phyloP scores from a whole-genome alignment of 1,284 basidiomycete genomes.

The Neotropicomus parvogracilis region DNA sequence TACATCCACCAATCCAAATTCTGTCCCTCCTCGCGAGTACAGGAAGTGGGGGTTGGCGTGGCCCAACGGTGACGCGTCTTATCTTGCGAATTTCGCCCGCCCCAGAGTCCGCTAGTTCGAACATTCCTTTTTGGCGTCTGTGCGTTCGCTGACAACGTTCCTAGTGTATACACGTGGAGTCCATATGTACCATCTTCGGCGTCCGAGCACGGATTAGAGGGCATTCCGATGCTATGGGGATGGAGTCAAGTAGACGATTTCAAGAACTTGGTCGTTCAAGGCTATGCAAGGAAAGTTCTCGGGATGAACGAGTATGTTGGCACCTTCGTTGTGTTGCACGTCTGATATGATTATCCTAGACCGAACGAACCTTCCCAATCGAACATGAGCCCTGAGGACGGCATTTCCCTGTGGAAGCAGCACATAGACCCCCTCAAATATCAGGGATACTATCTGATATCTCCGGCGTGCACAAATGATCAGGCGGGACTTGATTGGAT shows the following conservation, averaged over 20 bases:
- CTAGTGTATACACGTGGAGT: constrained; percentile 30
- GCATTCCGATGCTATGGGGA: constrained; percentile 60
- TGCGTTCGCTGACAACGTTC: constrained; percentile 6
- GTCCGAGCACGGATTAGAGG: constrained; percentile 35
- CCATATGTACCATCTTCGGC: constrained; percentile 20
- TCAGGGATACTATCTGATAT: constrained; percentile 58
- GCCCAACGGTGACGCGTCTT: constrained; percentile 41
- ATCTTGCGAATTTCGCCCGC: constrained; percentile 33
- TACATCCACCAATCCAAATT: constrained; percentile 6
- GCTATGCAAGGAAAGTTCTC: constrained; percentile 44
- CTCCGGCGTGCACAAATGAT: constrained; percentile 67
- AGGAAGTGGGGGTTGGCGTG: constrained; percentile 44
- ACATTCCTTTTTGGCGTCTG: neutral
- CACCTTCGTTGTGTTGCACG: neutral
- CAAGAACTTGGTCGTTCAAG: constrained; percentile 34
- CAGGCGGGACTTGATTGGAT: constrained; percentile 64
- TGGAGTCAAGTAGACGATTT: constrained; percentile 33
- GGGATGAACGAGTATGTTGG: constrained; percentile 56
- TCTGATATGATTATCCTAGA: constrained; percentile 28
- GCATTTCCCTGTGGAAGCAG: constrained; percentile 58
- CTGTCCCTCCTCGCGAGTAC: neutral
- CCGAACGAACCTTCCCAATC: constrained; percentile 57
- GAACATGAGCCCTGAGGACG: constrained; percentile 54
- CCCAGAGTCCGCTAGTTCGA: constrained; percentile 36
- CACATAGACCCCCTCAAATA: constrained; percentile 60